These are phyloP conservation scores for Bothriochloa decipiens DNA, from an alignment of 176 grass and related monocot species.

Conservation along the genomic window DNA sequence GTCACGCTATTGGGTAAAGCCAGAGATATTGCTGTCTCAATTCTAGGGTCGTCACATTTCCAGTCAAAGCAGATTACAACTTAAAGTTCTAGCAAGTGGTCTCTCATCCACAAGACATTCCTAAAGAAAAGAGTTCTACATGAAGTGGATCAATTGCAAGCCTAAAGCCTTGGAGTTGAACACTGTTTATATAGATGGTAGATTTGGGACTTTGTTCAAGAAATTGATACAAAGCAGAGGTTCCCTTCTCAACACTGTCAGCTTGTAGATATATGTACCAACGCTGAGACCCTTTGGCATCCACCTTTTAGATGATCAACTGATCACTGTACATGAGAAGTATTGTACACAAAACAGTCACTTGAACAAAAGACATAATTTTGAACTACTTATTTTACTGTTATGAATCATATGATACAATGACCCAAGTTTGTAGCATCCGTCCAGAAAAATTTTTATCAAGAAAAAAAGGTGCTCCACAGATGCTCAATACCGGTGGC, in stretches of 20 bases:
- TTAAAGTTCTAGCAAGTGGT: slow-evolving; percentile 30
- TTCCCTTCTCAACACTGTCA: slow-evolving; percentile 24
- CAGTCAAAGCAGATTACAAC: not conserved
- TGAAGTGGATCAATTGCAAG: not conserved
- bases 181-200: not conserved
- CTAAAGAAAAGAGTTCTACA: slow-evolving; percentile 26
- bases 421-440: not conserved
- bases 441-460: no score
- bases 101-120: slow-evolving; percentile 31
- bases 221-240: not conserved
- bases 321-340: slow-evolving; percentile 22
- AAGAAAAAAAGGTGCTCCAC: not conserved
- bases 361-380: slow-evolving; percentile 21
- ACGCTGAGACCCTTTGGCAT: slow-evolving; percentile 3
- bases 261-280: not conserved
- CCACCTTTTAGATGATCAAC: slow-evolving; percentile 17
- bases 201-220: slow-evolving; percentile 4
- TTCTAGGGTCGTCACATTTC: not conserved
- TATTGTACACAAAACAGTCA: slow-evolving; percentile 15
- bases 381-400: not conserved
- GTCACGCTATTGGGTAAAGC: slow-evolving; percentile 24
- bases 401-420: slow-evolving; percentile 14
- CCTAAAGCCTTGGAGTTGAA: slow-evolving; percentile 2
- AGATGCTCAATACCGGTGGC: not conserved
- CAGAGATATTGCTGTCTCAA: slow-evolving; percentile 10